These are phyloP conservation scores for Cadophora malorum DNA, from an alignment of 2,329 filamentous ascomycete genomes.

Conservation along the genomic window DNA sequence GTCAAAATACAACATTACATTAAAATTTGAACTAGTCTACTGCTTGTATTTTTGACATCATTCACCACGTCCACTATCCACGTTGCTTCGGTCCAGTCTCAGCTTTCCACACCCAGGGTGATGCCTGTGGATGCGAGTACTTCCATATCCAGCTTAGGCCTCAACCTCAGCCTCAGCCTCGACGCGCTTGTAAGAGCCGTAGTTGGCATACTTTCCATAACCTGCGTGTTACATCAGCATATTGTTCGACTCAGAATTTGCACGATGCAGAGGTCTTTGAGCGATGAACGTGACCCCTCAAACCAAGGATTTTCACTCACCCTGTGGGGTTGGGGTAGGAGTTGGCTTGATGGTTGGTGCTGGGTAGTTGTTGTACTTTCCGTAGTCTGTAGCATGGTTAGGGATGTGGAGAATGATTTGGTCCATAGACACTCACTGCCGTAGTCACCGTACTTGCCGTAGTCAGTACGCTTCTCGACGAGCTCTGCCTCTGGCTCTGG, in stretches of 20 bases:
- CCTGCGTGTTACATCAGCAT: background rate
- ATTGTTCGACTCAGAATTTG: background rate
- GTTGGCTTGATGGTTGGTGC: background rate
- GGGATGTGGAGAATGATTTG: background rate
- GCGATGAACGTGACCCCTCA: background rate
- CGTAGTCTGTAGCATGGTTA: background rate
- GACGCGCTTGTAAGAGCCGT: conserved; percentile 20
- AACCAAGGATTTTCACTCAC: background rate
- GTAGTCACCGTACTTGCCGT: conserved; percentile 30
- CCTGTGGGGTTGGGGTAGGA: conserved; percentile 10
- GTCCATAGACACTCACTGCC: background rate
- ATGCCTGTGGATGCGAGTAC: background rate
- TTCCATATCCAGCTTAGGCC: background rate
- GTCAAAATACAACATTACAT: background rate
- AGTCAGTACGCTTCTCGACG: conserved; percentile 21
- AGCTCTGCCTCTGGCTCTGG: conserved; percentile 20
- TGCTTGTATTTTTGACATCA: background rate
- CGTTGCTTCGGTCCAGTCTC: background rate
- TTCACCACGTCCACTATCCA: background rate
- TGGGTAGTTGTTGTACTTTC: conserved; percentile 25
- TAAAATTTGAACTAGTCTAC: background rate
- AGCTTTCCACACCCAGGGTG: background rate
- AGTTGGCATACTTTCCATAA: conserved; percentile 18
- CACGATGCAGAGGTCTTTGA: background rate
- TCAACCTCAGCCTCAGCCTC: conserved; percentile 14